Base-by-base conservation (phyloP, 305 asterid species). In the Fraxinus nigra region DNA sequence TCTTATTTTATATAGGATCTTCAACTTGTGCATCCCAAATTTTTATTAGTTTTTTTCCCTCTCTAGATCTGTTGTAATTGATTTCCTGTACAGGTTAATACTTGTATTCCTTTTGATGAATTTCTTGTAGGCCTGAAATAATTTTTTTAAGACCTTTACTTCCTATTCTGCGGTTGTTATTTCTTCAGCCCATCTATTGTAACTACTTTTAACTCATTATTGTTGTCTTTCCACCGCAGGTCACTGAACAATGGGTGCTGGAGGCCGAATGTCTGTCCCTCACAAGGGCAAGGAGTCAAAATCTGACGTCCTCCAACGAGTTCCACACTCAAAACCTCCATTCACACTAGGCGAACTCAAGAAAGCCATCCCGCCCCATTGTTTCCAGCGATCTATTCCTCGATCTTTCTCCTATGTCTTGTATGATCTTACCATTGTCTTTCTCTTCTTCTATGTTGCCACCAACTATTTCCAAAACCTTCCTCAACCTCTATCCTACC, bases 331-430 rank as follows among this genome's bases (percentile, higher is more conserved):
- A n/a, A 94, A 89, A 83, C 98, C 98, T 69, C 96, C 97, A 16
- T 94, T 94, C 82, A 84, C 95, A 2, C 86, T 91, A 0, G 95
- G 97, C 5, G 94, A 91, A 10, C 24, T 94, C 48, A 94, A 94
- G 92, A 92, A 91, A 86, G 91, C 97, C 87, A 92, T 94, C 87
- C 98, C 97, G 18, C 93, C 94, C 84, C 98, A 92, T 88, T 92
- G 98, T 82, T 94, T 94, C 92, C 78, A 89, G 86, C 94, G 98
- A 7, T 94, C 98, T 1, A 87, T 94, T 26, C 92, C 89, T 14
- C 93, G 89, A 82, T 94, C 97, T 6, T 94, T 94, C 83, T 94
- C 97, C 61, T 92, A 94, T 0, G 92, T 92, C n/a, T 33, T 85
- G 1, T 89, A 85, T 40, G 98, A 94, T 85, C 89, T 94, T 3